These are phyloP conservation scores for Trichoderma polysporum DNA, from an alignment of 2,329 filamentous ascomycete genomes.

Conservation along the genomic window DNA sequence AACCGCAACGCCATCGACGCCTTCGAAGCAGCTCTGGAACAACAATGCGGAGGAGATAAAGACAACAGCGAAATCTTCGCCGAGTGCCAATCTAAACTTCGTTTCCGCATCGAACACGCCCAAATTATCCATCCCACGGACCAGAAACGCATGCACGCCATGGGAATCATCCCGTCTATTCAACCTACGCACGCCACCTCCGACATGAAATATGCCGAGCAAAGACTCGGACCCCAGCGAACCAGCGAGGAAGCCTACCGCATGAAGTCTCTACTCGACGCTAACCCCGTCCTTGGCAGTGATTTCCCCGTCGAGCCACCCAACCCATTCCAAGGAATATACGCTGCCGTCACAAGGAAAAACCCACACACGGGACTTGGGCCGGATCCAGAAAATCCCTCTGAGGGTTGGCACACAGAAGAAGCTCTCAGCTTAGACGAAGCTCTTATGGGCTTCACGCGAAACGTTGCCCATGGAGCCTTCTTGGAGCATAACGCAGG, in stretches of 20 bases:
- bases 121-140: slow-evolving; percentile 69
- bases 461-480: slow-evolving; percentile 56
- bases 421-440: slow-evolving; percentile 59
- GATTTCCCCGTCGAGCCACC: slow-evolving; percentile 73
- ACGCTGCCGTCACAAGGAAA: slow-evolving; percentile 63
- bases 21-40: slow-evolving; percentile 55
- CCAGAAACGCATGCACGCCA: slow-evolving; percentile 55
- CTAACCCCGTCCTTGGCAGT: slow-evolving; percentile 60
- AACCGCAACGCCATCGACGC: slow-evolving; percentile 65
- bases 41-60: slow-evolving; percentile 47
- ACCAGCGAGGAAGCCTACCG: slow-evolving; percentile 60
- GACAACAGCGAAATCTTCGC: slow-evolving; percentile 33
- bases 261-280: slow-evolving; percentile 60
- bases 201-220: slow-evolving; percentile 66
- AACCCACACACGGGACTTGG: slow-evolving; percentile 57
- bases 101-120: slow-evolving; percentile 69
- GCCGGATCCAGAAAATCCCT: slow-evolving; percentile 46
- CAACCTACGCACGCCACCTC: slow-evolving; percentile 72
- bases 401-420: slow-evolving; percentile 57
- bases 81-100: slow-evolving; percentile 52
- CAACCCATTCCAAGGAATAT: slow-evolving; percentile 66
- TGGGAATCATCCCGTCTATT: slow-evolving; percentile 66
- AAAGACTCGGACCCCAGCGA: slow-evolving; percentile 57
- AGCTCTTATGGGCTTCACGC: slow-evolving; percentile 62
- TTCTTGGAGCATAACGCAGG: slow-evolving; percentile 61